Conservation (phyloP, 2,329 filamentous ascomycete species). For the Monosporascus sp. region DNA sequence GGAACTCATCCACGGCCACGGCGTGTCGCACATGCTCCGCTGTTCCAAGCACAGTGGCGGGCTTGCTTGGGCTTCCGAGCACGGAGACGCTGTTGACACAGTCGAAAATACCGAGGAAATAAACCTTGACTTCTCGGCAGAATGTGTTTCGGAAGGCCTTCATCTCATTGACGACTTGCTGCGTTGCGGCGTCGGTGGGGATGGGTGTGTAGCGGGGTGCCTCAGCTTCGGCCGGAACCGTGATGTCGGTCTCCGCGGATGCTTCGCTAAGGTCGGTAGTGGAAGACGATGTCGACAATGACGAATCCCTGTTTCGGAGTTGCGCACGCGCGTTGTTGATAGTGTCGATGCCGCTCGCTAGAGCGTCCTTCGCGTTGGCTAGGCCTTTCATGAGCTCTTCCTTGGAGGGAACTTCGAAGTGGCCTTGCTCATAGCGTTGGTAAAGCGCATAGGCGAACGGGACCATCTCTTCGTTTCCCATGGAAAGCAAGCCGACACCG, state of each 20-base stretch:
- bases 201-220: background rate
- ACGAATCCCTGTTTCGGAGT: no score
- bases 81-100: constrained; percentile 47
- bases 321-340: constrained; percentile 28
- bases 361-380: constrained; percentile 1
- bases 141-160: constrained; percentile 43
- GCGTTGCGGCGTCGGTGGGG: background rate
- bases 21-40: constrained; percentile 46
- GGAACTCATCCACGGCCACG: constrained; percentile 47
- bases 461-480: constrained; percentile 50
- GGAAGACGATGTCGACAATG: background rate
- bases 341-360: constrained; percentile 10
- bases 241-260: background rate
- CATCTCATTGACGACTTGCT: constrained; percentile 30
- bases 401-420: constrained; percentile 24
- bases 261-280: constrained; percentile 14
- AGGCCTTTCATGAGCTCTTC: constrained; percentile 1
- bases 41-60: constrained; percentile 33
- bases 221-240: background rate
- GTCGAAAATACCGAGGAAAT: constrained; percentile 53
- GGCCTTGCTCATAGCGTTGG: constrained; percentile 35
- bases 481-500: constrained; percentile 42
- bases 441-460: constrained; percentile 43
- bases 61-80: constrained; percentile 34
- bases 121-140: constrained; percentile 42